Evolutionary conservation across 305 asterid species (phyloP), one percentile per base, ranked within the genome.

Genomic region (Monarda citriodora): DNA sequence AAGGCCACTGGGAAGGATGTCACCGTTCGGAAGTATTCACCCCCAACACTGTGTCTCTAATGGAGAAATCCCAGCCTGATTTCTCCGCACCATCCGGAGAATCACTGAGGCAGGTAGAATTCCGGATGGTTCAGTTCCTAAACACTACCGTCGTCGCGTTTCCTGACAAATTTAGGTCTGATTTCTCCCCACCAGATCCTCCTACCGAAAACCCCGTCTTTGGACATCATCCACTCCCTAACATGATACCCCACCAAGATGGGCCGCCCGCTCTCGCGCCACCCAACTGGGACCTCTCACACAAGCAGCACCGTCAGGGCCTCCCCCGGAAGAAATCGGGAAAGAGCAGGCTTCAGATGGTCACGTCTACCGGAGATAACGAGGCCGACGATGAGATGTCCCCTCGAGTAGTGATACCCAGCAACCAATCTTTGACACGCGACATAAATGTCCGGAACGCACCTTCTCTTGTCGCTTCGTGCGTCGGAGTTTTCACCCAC

Each of bases 341-440:
- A 34, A 94, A 91, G 81, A 94, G 98, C 78, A 79, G 97, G 84
- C 98, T 91, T 23, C 98, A 94, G 72, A 76, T 87, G 14, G 98
- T 94, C 67, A 75, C 96, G 7, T 68, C 77, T 1, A 90, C 91
- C 1, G 99, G 96, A 45, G 98, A 88, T 65, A 83, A 89, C 11
- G 97, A 91, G 77, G 99, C 99, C 0, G 98, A 94, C 47, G 99
- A 94, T 21, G 99, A 91, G 83, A 91, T 94, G 99, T 91, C 98
- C 58, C 99, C 98, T 37, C 77, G 97, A 58, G 88, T 42, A 17
- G 53, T 17, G 67, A 22, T 56, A 41, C 88, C 90, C 61, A 56
- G 47, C 53, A 82, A 66, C 72, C 89, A 74, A 54, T 78, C 66
- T 18, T 23, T 73, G 23, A 36, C 70, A 17, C 84, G 78, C n/a